Evolutionary conservation across 1,284 basidiomycete genomes (phyloP).

Genomic region (Tylopilus sp.): DNA sequence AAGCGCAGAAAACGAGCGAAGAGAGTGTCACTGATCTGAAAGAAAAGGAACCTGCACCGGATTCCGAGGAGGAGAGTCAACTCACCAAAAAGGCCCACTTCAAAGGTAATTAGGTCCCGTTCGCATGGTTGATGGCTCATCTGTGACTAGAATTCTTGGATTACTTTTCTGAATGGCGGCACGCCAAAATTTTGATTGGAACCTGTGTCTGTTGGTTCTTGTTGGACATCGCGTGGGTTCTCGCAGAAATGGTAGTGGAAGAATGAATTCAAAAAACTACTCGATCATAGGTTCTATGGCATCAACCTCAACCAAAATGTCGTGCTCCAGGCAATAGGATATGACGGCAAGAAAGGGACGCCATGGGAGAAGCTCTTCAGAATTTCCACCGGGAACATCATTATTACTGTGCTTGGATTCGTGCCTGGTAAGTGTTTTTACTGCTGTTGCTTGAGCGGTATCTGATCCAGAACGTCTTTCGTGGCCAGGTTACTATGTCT

Average conservation of each 20-base stretch:
- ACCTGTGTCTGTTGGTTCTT: slow-evolving; percentile 55
- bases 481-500: slow-evolving; percentile 60
- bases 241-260: neutral
- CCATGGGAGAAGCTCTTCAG: slow-evolving; percentile 64
- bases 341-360: slow-evolving; percentile 51
- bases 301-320: slow-evolving; percentile 79
- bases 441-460: neutral
- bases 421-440: slow-evolving; percentile 54
- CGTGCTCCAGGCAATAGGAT: slow-evolving; percentile 66
- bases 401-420: slow-evolving; percentile 69
- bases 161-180: slow-evolving; percentile 57
- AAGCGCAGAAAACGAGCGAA: slow-evolving; percentile 37
- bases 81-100: slow-evolving; percentile 39
- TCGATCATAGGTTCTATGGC: slow-evolving; percentile 57
- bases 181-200: slow-evolving; percentile 51
- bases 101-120: slow-evolving; percentile 26
- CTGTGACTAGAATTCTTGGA: slow-evolving; percentile 39
- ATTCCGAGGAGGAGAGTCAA: neutral
- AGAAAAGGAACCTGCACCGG: slow-evolving; percentile 20
- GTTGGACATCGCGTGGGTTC: slow-evolving; percentile 48
- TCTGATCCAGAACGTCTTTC: slow-evolving; percentile 4
- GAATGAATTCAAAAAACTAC: neutral
- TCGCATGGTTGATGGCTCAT: neutral
- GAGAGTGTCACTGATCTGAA: slow-evolving; percentile 35
- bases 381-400: slow-evolving; percentile 62